A percentile compares a stretch with the other conserved stretches of the same genome.
These are phyloP conservation scores for Candida multigemmis DNA, from an alignment of 805 yeast genomes.

Conservation along the genomic window DNA sequence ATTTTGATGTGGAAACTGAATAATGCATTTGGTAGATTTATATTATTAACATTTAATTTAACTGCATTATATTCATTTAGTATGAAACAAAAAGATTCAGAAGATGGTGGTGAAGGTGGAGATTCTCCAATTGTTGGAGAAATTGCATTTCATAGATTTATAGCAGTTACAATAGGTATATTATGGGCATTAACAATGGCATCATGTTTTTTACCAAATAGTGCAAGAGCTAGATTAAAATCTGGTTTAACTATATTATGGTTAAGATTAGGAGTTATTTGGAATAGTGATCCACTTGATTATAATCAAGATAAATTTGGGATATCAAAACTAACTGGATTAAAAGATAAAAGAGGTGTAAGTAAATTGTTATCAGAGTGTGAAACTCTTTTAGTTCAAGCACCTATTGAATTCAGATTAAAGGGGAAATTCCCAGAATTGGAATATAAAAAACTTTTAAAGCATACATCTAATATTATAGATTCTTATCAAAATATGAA, in stretches of 20 bases:
- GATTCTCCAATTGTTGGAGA: constrained; percentile 58
- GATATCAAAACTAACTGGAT: constrained; percentile 23
- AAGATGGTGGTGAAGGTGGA: constrained; percentile 62
- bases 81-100: constrained; percentile 47
- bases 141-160: constrained; percentile 71
- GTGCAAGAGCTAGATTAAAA: constrained; percentile 64
- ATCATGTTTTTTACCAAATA: constrained; percentile 57
- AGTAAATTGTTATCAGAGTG: constrained; percentile 53
- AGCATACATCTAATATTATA: constrained; percentile 52
- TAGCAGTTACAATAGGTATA: constrained; percentile 66
- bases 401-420: constrained; percentile 66
- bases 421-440: constrained; percentile 62
- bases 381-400: constrained; percentile 52
- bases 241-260: constrained; percentile 60
- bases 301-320: constrained; percentile 18
- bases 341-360: constrained; percentile 37
- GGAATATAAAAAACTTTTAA: constrained; percentile 42
- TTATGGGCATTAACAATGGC: constrained; percentile 71
- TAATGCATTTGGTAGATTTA: constrained; percentile 60
- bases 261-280: constrained; percentile 71
- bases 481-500: constrained; percentile 72
- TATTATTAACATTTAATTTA: constrained; percentile 66
- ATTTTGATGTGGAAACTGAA: constrained; percentile 59
- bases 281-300: constrained; percentile 69
- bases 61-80: constrained; percentile 72